Conservation (phyloP, 2,329 filamentous ascomycete genomes). For the Pleoardoris graminearum region DNA sequence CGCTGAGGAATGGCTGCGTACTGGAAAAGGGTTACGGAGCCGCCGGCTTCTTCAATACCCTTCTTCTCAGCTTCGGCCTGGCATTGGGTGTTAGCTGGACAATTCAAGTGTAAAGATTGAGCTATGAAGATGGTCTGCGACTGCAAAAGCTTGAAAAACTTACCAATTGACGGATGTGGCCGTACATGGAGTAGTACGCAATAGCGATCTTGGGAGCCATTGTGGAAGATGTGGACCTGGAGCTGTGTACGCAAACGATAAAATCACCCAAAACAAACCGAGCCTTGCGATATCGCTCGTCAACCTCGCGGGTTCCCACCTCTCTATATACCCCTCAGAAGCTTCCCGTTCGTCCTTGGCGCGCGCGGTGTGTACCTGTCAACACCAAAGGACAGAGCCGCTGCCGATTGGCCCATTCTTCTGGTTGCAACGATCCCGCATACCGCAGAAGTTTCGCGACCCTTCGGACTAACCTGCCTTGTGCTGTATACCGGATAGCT, state of each 20-base stretch:
- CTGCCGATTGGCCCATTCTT: background rate
- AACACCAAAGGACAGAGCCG: no score
- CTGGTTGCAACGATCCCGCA: background rate
- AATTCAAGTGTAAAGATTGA: background rate
- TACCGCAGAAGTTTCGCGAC: background rate
- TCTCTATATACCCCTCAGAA: conserved; percentile 2
- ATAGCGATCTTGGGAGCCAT: conserved; percentile 95
- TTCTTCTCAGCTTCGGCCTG: conserved; percentile 90
- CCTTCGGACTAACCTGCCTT: no score
- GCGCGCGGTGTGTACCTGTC: no score
- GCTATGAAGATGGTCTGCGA: background rate
- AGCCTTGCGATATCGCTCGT: background rate
- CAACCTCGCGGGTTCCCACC: background rate
- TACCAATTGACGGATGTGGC: conserved; percentile 41
- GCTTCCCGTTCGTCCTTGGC: no score
- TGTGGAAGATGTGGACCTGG: conserved; percentile 14
- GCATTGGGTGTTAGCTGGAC: conserved; percentile 6
- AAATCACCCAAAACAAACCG: background rate
- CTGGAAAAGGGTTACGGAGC: conserved; percentile 81
- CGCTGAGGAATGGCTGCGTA: no score
- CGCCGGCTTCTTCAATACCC: conserved; percentile 86
- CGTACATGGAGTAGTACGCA: conserved; percentile 62
- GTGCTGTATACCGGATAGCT: background rate
- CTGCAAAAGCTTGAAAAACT: conserved; percentile 9
- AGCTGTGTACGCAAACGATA: background rate